A percentile compares a stretch with the other conserved stretches of the same genome.
Conservation (phyloP, 169 alveolate genomes). For the Cyclospora cayetanensis region DNA sequence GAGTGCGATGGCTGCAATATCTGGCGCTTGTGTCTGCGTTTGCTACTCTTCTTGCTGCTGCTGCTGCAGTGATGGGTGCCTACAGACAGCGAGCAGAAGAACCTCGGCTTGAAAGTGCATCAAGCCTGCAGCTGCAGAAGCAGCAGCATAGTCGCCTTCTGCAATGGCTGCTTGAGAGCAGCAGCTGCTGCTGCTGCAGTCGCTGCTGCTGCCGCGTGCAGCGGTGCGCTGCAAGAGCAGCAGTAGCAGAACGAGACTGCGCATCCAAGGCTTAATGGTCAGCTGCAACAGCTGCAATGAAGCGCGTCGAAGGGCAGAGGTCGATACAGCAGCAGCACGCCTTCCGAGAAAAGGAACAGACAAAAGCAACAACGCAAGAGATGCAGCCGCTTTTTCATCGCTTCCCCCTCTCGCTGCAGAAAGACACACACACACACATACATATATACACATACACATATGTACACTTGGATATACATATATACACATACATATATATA, state of each 20-base stretch:
- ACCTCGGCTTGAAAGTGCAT: constrained; percentile 14
- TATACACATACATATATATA: too few relatives aligned
- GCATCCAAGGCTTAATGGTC: background rate
- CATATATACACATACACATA: too few relatives aligned
- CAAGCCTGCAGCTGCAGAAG: constrained; percentile 43
- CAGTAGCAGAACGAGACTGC: background rate
- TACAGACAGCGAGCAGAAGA: constrained; percentile 7
- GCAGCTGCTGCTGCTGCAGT: constrained; percentile 23
- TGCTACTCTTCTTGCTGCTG: constrained; percentile 39
- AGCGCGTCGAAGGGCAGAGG: background rate
- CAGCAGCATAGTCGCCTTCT: background rate
- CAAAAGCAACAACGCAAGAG: constrained; percentile 25
- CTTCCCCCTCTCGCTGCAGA: background rate
- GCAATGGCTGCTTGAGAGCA: background rate
- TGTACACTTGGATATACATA: too few relatives aligned
- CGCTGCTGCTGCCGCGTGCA: constrained; percentile 10
- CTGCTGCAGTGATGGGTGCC: background rate
- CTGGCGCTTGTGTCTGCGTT: background rate
- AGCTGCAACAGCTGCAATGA: constrained; percentile 45
- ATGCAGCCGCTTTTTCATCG: background rate
- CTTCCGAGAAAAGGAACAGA: constrained; percentile 22
- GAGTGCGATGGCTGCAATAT: background rate
- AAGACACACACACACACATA: background rate
- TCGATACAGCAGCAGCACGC: constrained; percentile 15
- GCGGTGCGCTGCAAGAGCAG: constrained; percentile 13